These are phyloP conservation scores for Talaromyces sp. DNA, from an alignment of 2,329 filamentous ascomycete genomes.

Conservation along the genomic window DNA sequence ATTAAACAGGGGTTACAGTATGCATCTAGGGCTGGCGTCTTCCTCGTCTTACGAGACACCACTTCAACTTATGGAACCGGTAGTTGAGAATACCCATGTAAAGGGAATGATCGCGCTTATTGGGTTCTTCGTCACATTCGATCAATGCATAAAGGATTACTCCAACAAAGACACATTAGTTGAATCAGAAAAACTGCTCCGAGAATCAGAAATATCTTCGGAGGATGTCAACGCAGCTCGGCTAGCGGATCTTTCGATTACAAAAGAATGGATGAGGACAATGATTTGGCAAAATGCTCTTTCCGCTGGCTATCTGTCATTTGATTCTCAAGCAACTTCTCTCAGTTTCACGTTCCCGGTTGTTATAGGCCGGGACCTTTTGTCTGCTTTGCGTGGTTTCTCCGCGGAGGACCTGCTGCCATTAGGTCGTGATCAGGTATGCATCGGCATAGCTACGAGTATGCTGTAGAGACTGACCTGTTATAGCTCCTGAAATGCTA, in stretches of 20 bases:
- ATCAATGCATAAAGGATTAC: conserved; percentile 20
- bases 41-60: conserved; percentile 23
- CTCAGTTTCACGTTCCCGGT: conserved; percentile 29
- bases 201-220: conserved; percentile 20
- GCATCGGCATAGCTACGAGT: background rate
- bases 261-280: conserved; percentile 33
- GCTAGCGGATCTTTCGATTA: conserved; percentile 30
- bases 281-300: conserved; percentile 33
- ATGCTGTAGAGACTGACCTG: background rate
- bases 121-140: conserved; percentile 27
- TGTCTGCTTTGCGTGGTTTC: conserved; percentile 26
- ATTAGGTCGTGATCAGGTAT: conserved; percentile 31
- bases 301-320: conserved; percentile 27
- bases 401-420: conserved; percentile 28
- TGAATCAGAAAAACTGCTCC: conserved; percentile 24
- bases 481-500: conserved; percentile 31
- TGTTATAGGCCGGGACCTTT: conserved; percentile 26
- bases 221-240: conserved; percentile 22
- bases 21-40: conserved; percentile 30
- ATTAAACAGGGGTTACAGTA: conserved; percentile 27
- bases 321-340: conserved; percentile 21
- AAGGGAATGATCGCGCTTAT: conserved; percentile 27
- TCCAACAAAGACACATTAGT: conserved; percentile 18
- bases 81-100: conserved; percentile 21
- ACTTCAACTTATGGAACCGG: conserved; percentile 10